These are phyloP conservation scores for Globisporangium irregulare DNA, from an alignment of 352 stramenopile species.

Conservation along the genomic window DNA sequence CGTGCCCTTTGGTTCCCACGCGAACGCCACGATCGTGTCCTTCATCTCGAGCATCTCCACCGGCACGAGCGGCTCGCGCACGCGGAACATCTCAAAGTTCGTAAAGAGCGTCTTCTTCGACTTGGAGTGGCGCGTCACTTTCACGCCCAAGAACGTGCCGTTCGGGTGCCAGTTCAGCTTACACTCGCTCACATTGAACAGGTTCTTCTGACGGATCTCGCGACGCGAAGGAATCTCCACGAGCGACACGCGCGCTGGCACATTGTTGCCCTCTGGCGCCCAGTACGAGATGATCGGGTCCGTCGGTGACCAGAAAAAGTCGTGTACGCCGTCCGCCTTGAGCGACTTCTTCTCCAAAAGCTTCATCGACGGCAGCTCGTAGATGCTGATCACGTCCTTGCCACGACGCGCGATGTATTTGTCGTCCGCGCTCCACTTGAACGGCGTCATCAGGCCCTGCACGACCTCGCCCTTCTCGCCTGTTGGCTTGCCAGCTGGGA, in stretches of 20 bases:
- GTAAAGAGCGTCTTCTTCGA: constrained; percentile 99
- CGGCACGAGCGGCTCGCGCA: constrained; percentile 93
- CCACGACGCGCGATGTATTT: constrained; percentile 94
- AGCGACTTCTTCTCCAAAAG: constrained; percentile 98
- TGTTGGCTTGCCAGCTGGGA: constrained; percentile 77
- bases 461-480: constrained; percentile 72
- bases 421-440: constrained; percentile 97
- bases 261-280: constrained; percentile 93
- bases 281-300: constrained; percentile 96
- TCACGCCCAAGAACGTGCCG: constrained; percentile 92
- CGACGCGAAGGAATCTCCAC: constrained; percentile 94
- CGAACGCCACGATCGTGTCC: constrained; percentile 94
- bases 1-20: constrained; percentile 95
- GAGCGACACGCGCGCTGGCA: constrained; percentile 95
- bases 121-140: constrained; percentile 88
- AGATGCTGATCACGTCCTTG: constrained; percentile 92
- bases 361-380: constrained; percentile 96
- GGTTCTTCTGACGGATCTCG: constrained; percentile 97
- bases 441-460: constrained; percentile 77
- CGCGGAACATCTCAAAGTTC: constrained; percentile 98
- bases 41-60: constrained; percentile 99
- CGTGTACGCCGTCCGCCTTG: constrained; percentile 91
- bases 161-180: constrained; percentile 96
- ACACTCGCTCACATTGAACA: constrained; percentile 96
- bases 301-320: constrained; percentile 98